A percentile compares a stretch with the other conserved stretches of the same genome.
Conservation (phyloP, 75 land plant genomes). For the Cupressus sempervirens region DNA sequence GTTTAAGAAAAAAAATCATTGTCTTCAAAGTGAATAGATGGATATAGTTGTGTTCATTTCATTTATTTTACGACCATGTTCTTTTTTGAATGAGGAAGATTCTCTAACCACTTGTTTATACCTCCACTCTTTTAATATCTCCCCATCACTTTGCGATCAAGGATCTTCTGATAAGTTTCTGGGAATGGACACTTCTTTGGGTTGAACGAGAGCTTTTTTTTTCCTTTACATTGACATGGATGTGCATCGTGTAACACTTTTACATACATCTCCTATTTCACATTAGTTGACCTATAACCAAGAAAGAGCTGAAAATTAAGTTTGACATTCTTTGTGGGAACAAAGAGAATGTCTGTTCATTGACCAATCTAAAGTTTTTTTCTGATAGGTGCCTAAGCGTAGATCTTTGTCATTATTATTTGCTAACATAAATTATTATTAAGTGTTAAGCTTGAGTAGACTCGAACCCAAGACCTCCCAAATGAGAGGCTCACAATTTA, state of each 20-base stretch:
- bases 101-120: not conserved
- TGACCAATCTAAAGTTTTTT: not conserved
- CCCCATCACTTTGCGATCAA: not conserved
- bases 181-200: not conserved
- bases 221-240: not conserved
- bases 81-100: not conserved
- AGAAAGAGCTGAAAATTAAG: not conserved
- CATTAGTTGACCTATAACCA: not conserved
- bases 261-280: not conserved
- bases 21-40: not conserved
- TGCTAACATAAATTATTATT: too few relatives aligned
- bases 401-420: too few relatives aligned
- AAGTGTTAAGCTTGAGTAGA: too few relatives aligned
- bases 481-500: too few relatives aligned
- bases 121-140: not conserved
- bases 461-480: too few relatives aligned
- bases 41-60: not conserved
- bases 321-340: not conserved
- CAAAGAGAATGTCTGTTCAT: not conserved
- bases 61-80: not conserved
- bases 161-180: not conserved
- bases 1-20: not conserved
- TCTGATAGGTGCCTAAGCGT: too few relatives aligned
- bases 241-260: not conserved
- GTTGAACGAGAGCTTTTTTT: not conserved